Evolutionary conservation across 345 rosid genomes (phyloP).

Genomic region (Salix arbutifolia): DNA sequence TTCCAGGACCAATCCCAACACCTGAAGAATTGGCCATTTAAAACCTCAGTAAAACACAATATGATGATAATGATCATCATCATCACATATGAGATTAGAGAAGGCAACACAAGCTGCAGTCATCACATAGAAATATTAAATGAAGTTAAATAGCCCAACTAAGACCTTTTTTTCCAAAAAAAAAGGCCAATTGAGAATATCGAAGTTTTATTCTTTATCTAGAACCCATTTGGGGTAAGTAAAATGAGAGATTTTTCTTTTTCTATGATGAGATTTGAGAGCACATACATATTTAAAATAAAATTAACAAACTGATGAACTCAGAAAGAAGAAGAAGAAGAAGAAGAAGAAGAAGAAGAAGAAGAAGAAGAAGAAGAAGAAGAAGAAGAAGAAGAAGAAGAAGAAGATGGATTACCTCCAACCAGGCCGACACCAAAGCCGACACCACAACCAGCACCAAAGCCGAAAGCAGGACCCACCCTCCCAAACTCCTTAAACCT

Average conservation of each 20-base stretch:
- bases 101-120: not conserved
- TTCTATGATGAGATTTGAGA: not conserved
- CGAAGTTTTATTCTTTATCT: not conserved
- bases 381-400: too few relatives aligned
- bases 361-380: not conserved
- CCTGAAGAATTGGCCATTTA: constrained; percentile 35
- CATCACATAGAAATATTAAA: not conserved
- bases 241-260: not conserved
- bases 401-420: constrained; percentile 47
- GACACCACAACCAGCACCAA: constrained; percentile 79
- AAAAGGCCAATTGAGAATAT: not conserved
- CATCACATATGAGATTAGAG: not conserved
- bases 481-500: constrained; percentile 58
- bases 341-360: too few relatives aligned
- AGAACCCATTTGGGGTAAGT: not conserved
- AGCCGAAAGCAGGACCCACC: constrained; percentile 78
- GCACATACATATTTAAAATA: not conserved
- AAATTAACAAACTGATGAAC: not conserved
- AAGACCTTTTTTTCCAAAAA: too few relatives aligned
- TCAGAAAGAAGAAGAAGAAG: not conserved
- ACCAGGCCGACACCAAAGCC: constrained; percentile 78
- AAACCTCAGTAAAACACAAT: not conserved
- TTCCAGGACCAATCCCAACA: constrained; percentile 74
- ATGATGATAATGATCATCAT: not conserved
- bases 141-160: not conserved